Evolutionary conservation across 208 protist genomes (phyloP).

Genomic region (Porcisia hertigi): DNA sequence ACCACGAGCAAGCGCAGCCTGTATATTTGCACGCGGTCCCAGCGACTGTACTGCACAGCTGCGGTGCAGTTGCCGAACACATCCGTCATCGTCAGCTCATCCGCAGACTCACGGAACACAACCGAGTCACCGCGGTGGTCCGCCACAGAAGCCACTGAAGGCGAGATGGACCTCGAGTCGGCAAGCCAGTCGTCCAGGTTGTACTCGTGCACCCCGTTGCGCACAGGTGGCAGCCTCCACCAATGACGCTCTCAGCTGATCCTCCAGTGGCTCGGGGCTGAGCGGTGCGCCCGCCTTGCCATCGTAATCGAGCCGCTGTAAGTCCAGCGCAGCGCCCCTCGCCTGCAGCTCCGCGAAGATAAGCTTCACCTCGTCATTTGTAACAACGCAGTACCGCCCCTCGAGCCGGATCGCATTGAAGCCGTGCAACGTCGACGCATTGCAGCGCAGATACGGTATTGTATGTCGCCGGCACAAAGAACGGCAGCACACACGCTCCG

Average conservation of each 20-base stretch:
- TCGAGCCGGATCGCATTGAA: conserved; percentile 20
- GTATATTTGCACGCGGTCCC: background rate
- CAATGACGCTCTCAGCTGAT: background rate
- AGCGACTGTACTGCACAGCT: background rate
- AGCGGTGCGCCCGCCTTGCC: background rate
- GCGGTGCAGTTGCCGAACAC: background rate
- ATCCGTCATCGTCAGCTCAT: background rate
- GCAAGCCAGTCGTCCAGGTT: conserved; percentile 6
- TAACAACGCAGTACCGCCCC: conserved; percentile 26
- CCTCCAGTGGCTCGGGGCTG: background rate
- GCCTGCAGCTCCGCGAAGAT: conserved; percentile 8
- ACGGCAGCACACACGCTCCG: conserved; percentile 14
- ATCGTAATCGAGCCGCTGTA: background rate
- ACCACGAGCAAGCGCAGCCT: background rate
- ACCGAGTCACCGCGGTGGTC: background rate
- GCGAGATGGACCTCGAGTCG: background rate
- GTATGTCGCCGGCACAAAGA: conserved; percentile 3
- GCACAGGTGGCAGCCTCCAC: background rate
- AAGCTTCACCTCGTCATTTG: conserved; percentile 10
- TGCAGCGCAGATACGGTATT: conserved; percentile 1
- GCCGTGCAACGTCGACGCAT: conserved; percentile 9
- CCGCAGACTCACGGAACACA: conserved; percentile 1
- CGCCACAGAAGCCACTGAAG: background rate
- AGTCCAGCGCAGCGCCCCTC: background rate
- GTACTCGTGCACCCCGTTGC: background rate